These are phyloP conservation scores for Curvularia eragrostidis DNA, from an alignment of 2,329 filamentous ascomycete genomes.

Conservation along the genomic window DNA sequence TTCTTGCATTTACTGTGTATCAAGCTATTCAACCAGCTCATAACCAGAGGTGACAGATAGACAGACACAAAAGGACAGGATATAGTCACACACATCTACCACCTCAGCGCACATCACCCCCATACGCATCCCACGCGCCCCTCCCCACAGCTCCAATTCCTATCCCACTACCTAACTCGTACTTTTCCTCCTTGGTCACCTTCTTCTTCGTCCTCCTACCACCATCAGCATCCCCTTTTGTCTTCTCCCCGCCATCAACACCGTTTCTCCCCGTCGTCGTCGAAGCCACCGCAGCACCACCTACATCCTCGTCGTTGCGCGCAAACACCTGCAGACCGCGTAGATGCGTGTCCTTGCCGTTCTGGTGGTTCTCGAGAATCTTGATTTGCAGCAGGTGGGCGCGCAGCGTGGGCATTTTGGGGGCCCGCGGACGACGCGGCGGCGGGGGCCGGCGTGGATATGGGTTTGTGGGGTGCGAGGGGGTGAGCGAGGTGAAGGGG, in stretches of 20 bases:
- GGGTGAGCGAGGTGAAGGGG: constrained; percentile 32
- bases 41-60: no score
- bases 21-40: no score
- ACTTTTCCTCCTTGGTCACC: constrained; percentile 14
- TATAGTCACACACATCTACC: no score
- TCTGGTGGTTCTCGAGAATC: constrained; percentile 96
- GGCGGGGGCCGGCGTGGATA: not conserved
- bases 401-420: constrained; percentile 76
- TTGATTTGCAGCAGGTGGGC: constrained; percentile 90
- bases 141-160: not conserved
- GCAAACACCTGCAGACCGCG: constrained; percentile 88
- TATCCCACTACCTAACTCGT: constrained; percentile 21
- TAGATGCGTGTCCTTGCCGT: constrained; percentile 98
- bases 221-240: constrained; percentile 3
- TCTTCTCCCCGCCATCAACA: not conserved
- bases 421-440: constrained; percentile 47
- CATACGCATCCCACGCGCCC: constrained; percentile 30
- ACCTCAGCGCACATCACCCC: constrained; percentile 23
- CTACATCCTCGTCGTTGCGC: constrained; percentile 43
- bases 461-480: not conserved
- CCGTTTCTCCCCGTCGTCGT: constrained; percentile 10
- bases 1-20: no score
- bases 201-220: constrained; percentile 9
- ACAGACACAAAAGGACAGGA: no score
- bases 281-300: not conserved